phyloP scores from a whole-genome alignment of 352 stramenopile genomes.

The Pythium plurisporium region DNA sequence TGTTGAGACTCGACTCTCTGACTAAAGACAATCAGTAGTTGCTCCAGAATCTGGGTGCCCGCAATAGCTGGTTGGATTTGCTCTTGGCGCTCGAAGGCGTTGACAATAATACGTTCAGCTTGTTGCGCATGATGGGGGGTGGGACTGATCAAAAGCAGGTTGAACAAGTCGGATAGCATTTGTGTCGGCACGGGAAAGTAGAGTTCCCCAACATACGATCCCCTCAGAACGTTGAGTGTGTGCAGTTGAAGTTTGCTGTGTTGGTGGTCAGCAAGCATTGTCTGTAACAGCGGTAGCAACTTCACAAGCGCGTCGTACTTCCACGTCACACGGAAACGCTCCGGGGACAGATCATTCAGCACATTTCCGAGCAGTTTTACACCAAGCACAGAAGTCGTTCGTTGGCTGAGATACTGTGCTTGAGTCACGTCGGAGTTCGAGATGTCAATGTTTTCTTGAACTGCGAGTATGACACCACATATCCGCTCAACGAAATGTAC shows the following conservation, averaged over 20 bases:
- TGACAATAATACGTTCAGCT: slow-evolving; percentile 45
- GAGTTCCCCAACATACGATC: slow-evolving; percentile 26
- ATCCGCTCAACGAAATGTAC: slow-evolving; percentile 19
- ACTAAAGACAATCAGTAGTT: slow-evolving; percentile 60
- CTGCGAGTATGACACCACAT: slow-evolving; percentile 13
- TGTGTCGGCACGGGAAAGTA: slow-evolving; percentile 49
- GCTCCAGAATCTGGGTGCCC: slow-evolving; percentile 61
- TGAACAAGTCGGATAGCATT: slow-evolving; percentile 58
- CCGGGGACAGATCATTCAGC: slow-evolving; percentile 24
- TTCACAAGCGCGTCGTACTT: slow-evolving; percentile 24
- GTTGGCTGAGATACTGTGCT: background rate
- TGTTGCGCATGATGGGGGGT: slow-evolving; percentile 33
- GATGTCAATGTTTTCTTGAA: background rate
- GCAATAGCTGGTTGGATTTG: slow-evolving; percentile 40
- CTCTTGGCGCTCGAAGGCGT: slow-evolving; percentile 39
- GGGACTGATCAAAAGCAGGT: slow-evolving; percentile 51
- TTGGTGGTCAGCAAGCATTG: slow-evolving; percentile 34
- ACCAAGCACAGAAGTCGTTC: slow-evolving; percentile 4
- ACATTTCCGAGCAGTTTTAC: slow-evolving; percentile 52
- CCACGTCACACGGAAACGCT: slow-evolving; percentile 28
- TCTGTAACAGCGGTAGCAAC: slow-evolving; percentile 28
- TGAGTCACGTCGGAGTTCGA: background rate
- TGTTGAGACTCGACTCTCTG: slow-evolving; percentile 29
- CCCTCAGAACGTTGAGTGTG: slow-evolving; percentile 34
- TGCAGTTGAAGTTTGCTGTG: slow-evolving; percentile 40